A percentile compares a stretch with the other conserved stretches of the same genome.
These are phyloP conservation scores for Scleroderma bovista DNA, from an alignment of 768 basidiomycete species.

Conservation along the genomic window DNA sequence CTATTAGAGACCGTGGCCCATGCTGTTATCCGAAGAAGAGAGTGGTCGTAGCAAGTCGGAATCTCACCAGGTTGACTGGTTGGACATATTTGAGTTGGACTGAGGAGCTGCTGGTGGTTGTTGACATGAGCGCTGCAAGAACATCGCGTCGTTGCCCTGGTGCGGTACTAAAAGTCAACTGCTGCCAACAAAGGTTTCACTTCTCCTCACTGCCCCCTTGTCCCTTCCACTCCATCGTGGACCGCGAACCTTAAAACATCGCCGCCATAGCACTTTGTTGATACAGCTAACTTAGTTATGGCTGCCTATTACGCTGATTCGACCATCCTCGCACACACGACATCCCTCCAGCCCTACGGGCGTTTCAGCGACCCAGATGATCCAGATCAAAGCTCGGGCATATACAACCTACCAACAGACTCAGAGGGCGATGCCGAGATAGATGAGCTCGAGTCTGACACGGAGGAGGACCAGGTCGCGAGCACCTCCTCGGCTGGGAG, in stretches of 20 bases:
- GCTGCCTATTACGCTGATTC: slow-evolving; percentile 28
- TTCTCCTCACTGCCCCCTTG: slow-evolving; percentile 2
- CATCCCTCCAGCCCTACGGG: slow-evolving; percentile 28
- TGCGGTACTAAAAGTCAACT: slow-evolving; percentile 7
- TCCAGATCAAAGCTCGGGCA: slow-evolving; percentile 17
- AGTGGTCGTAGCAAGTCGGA: neutral
- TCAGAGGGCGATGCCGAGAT: slow-evolving; percentile 30
- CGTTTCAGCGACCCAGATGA: slow-evolving; percentile 20
- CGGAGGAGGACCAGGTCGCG: slow-evolving; percentile 24
- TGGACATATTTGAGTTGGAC: neutral
- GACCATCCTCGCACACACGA: slow-evolving; percentile 25
- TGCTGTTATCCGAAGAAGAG: neutral
- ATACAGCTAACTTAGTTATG: slow-evolving; percentile 17
- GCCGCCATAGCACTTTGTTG: slow-evolving; percentile 3
- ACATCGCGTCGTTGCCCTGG: slow-evolving; percentile 20
- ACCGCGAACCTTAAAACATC: slow-evolving; percentile 7
- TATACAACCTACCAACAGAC: slow-evolving; percentile 31
- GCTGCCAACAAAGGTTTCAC: slow-evolving; percentile 6
- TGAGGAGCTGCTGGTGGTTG: neutral
- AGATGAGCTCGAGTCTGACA: slow-evolving; percentile 31
- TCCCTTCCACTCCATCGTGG: slow-evolving; percentile 1
- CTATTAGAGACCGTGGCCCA: too few relatives aligned
- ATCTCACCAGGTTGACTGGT: neutral
- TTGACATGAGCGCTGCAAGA: slow-evolving; percentile 8
- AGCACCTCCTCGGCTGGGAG: slow-evolving; percentile 18